Percentiles rank a stretch among this genome's conserved stretches.
phyloP scores from a whole-genome alignment of 2,329 filamentous ascomycete species.

The Geosmithia putterillii region DNA sequence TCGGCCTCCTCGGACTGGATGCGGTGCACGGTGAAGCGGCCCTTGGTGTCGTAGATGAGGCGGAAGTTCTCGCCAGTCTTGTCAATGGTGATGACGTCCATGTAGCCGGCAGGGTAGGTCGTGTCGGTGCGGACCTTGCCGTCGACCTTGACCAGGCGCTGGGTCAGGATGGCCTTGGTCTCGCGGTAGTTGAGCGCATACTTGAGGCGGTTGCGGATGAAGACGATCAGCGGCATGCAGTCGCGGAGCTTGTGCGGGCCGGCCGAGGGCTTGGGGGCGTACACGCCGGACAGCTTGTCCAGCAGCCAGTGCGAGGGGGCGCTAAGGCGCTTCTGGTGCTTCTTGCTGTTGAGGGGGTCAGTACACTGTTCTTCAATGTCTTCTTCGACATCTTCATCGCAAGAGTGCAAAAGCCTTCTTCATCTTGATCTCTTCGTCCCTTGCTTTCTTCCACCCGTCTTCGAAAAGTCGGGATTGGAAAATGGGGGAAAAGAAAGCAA shows the following conservation, averaged over 20 bases:
- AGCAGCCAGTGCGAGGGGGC: conserved; percentile 99
- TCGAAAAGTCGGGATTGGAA: no score
- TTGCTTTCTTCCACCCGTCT: no score
- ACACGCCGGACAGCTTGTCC: conserved; percentile 96
- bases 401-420: not conserved
- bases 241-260: conserved; percentile 99
- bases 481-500: no score
- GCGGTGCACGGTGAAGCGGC: conserved; percentile 99
- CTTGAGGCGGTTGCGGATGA: conserved; percentile 95
- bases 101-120: conserved; percentile 96
- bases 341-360: conserved; percentile 54
- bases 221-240: conserved; percentile 97
- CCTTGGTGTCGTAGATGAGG: conserved; percentile 99
- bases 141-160: conserved; percentile 99
- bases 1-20: conserved; percentile 97
- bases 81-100: conserved; percentile 98
- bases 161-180: conserved; percentile 96
- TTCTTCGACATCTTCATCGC: not conserved
- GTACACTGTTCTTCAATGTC: not conserved
- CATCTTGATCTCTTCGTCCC: no score
- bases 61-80: conserved; percentile 99
- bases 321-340: conserved; percentile 99
- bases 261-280: conserved; percentile 55
- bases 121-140: conserved; percentile 98
- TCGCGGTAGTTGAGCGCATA: conserved; percentile 99